These are phyloP conservation scores for Cafeteria roenbergensis DNA, from an alignment of 108 stramenopile genomes.

Conservation along the genomic window DNA sequence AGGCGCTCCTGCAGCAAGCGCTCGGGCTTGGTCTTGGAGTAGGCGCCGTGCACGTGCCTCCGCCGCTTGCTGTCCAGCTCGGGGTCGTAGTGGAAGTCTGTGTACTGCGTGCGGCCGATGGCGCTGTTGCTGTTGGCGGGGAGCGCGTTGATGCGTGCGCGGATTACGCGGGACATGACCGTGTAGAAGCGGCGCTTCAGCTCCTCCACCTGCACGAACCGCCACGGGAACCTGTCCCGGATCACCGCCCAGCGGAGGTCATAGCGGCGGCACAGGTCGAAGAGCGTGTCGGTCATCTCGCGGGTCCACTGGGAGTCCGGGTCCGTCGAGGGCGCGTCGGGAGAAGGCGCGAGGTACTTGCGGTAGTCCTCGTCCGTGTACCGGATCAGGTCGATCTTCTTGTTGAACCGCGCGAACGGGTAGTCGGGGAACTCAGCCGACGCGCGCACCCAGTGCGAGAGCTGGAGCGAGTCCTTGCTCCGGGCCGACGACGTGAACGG, in stretches of 20 bases:
- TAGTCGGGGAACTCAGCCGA: slow-evolving; percentile 67
- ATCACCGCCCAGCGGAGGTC: slow-evolving; percentile 82
- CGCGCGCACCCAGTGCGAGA: slow-evolving; percentile 5
- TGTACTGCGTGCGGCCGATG: neutral
- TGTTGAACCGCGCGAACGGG: slow-evolving; percentile 77
- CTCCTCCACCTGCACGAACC: neutral
- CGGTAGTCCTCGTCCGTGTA: slow-evolving; percentile 66
- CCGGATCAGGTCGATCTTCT: slow-evolving; percentile 55
- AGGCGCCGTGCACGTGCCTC: neutral
- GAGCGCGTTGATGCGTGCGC: neutral
- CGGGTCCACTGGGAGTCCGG: slow-evolving; percentile 52
- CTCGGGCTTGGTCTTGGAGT: neutral
- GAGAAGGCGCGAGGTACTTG: slow-evolving; percentile 16
- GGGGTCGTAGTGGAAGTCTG: neutral
- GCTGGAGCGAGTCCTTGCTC: neutral
- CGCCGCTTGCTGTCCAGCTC: neutral
- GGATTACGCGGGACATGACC: neutral
- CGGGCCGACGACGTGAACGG: slow-evolving; percentile 10
- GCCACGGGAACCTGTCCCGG: neutral
- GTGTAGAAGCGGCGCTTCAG: slow-evolving; percentile 7
- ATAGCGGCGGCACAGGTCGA: slow-evolving; percentile 55
- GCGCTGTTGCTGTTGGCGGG: neutral
- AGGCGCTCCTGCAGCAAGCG: neutral
- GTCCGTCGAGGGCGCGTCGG: neutral
- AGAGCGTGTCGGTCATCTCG: slow-evolving; percentile 70